A percentile compares a stretch with the other conserved stretches of the same genome.
These are phyloP conservation scores for Coemansia sp. DNA, from an alignment of 192 early-diverging fungal genomes.

Conservation along the genomic window DNA sequence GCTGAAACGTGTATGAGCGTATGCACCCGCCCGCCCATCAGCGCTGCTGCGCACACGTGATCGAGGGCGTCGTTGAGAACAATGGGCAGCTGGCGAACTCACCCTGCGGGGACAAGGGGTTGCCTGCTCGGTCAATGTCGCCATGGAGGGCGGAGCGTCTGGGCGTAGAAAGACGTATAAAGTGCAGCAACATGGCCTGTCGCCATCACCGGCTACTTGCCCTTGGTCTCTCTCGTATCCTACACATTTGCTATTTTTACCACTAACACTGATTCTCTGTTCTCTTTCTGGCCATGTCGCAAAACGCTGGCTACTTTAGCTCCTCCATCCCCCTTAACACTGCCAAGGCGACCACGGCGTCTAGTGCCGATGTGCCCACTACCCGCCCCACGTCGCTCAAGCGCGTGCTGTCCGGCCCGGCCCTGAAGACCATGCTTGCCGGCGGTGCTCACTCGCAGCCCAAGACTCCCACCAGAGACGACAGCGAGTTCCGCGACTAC, in stretches of 20 bases:
- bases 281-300: slow-evolving; percentile 12
- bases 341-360: slow-evolving; percentile 49
- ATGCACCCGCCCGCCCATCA: slow-evolving; percentile 1
- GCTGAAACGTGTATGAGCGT: neutral
- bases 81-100: neutral
- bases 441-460: slow-evolving; percentile 37
- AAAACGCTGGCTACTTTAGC: slow-evolving; percentile 50
- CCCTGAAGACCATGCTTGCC: slow-evolving; percentile 52
- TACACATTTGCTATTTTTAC: neutral
- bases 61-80: neutral
- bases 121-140: neutral
- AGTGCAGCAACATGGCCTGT: neutral
- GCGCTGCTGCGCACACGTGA: slow-evolving; percentile 5
- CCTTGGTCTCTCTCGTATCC: neutral
- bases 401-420: slow-evolving; percentile 52
- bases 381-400: slow-evolving; percentile 46
- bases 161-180: neutral
- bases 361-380: slow-evolving; percentile 32
- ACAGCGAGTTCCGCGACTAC: slow-evolving; percentile 51
- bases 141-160: neutral
- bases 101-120: slow-evolving; percentile 8
- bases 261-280: neutral
- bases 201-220: neutral
- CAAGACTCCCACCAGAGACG: slow-evolving; percentile 46
- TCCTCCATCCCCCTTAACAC: slow-evolving; percentile 46